Base-by-base conservation (phyloP, 495 filamentous ascomycete species). In the Lepidopterella palustris region DNA sequence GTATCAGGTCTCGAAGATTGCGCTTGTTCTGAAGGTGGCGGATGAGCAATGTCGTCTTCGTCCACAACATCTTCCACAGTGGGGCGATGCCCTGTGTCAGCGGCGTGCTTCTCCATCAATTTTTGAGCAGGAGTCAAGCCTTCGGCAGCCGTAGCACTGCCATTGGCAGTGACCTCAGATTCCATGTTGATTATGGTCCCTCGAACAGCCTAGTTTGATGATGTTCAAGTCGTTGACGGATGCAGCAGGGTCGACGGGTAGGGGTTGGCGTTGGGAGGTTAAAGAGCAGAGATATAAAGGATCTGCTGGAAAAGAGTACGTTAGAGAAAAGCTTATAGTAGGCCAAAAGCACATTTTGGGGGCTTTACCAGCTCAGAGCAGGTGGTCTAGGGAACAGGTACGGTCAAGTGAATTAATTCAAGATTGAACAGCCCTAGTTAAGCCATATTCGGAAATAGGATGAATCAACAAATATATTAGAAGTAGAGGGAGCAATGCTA, bases 31-130 rank as follows among this genome's bases (percentile, higher is more conserved):
- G 82, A 79, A 1, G 80, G 77, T 50, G 80, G 77, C 27, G 79
- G 82, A 69, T 85, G 83, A 58, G 70, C 72, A 58, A 85, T 65
- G 60, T 92, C 83, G n/a, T 92, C 88, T 66, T 91, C 88, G 68
- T 95, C 91, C 32, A 79, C 74, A 20, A 78, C 82, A 20, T 96
- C 91, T 72, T 95, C 90, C 40, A 95, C 80, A 5, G 84, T 89
- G 29, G 78, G 74, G 58, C 81, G 80, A 72, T 92, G 88, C 28
- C 78, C 75, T 65, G 81, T 81, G 51, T 84, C 82, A 39, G 73
- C 79, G 23, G 78, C 75, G 74, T 96, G 92, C 73, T 90, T 84
- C 64, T 89, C 79, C 72, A 87, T 83, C 39, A 96, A 82, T 75
- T 83, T 81, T 65, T 89, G 85, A 23, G 91, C 92, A 31, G 87